Evolutionary conservation across 2,329 filamentous ascomycete genomes (phyloP), one percentile per base, ranked within the genome.

Genomic region (Akanthomyces muscarius): DNA sequence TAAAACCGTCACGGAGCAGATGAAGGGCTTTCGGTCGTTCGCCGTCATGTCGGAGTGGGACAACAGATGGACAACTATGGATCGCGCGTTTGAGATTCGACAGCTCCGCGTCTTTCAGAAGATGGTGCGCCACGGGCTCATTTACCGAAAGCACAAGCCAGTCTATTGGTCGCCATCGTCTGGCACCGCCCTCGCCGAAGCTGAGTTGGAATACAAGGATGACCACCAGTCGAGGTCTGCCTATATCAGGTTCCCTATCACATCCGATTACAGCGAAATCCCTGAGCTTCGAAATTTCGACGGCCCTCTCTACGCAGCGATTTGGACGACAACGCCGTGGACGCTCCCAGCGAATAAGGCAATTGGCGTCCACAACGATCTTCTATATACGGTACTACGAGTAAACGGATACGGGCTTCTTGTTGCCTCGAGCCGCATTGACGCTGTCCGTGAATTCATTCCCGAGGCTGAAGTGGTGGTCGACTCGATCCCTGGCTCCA

Each of bases 261-360:
- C 86, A 14, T 73, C 72, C 7, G 72, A 74, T 57, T 70, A 68
- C 66, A 69, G 65, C 11, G 66, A 66, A 5, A 67, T 76, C 2
- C 70, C 75, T 0, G 73, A 72, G 13, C 69, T 84, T 56, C 68
- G 72, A 28, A 65, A 67, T 4, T 73, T 84, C 25, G 67, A 75
- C 6, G 80, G 81, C 4, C 77, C 80, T 5, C 71, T 97, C 13
- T 89, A 83, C 72, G 91, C 90, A n/a, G 83, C 95, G n/a, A 91
- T 98, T 58, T 99, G 95, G 95, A 99, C 95, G 2, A 99, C 95
- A 0, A 99, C 95, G 0, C 95, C 95, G 0, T 99, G 95, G 95
- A 99, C 95, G 0, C 80, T 99, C 5, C 94, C 95, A 0, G 93
- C 94, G 2, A 99, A 99, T 73, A 87, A 86, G 71, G 93, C 91